Conservation (phyloP, 192 early-diverging fungal genomes). For the Coemansia umbellata region DNA sequence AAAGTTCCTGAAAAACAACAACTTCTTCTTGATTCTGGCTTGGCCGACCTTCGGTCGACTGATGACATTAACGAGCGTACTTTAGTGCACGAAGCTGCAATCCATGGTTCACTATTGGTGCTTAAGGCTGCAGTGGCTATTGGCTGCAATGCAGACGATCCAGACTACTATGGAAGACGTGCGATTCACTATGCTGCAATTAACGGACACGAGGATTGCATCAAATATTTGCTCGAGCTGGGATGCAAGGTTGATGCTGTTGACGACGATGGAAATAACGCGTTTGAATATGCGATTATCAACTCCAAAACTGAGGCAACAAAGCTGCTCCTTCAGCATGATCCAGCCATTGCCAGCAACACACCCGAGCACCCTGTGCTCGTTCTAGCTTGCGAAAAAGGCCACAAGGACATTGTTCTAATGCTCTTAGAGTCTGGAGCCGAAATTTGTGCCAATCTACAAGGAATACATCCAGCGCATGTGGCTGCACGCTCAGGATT, state of each 20-base stretch:
- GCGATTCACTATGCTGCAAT: constrained; percentile 94
- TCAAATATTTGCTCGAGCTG: constrained; percentile 56
- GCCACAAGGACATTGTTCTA: constrained; percentile 79
- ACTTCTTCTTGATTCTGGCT: constrained; percentile 59
- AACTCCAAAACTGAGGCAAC: constrained; percentile 77
- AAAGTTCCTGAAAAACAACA: constrained; percentile 36
- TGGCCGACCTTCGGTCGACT: constrained; percentile 73
- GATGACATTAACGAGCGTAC: constrained; percentile 95
- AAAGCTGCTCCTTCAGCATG: constrained; percentile 67
- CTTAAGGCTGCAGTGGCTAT: constrained; percentile 55
- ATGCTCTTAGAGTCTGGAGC: constrained; percentile 76
- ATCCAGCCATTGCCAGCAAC: constrained; percentile 52
- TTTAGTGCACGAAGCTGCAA: constrained; percentile 84
- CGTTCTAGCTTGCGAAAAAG: constrained; percentile 88
- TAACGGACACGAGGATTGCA: constrained; percentile 73
- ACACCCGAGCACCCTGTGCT: constrained; percentile 62
- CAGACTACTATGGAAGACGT: constrained; percentile 88
- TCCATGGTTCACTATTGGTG: constrained; percentile 69
- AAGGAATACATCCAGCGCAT: constrained; percentile 87
- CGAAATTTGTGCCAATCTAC: constrained; percentile 66
- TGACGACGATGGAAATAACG: constrained; percentile 89
- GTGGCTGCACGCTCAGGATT: constrained; percentile 83
- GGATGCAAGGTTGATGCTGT: constrained; percentile 53
- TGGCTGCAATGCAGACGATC: constrained; percentile 44
- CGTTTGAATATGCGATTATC: constrained; percentile 83